Evolutionary conservation across 495 filamentous ascomycete genomes (phyloP), one percentile per base, ranked within the genome.

Genomic region (Tuber microsphaerosporum): DNA sequence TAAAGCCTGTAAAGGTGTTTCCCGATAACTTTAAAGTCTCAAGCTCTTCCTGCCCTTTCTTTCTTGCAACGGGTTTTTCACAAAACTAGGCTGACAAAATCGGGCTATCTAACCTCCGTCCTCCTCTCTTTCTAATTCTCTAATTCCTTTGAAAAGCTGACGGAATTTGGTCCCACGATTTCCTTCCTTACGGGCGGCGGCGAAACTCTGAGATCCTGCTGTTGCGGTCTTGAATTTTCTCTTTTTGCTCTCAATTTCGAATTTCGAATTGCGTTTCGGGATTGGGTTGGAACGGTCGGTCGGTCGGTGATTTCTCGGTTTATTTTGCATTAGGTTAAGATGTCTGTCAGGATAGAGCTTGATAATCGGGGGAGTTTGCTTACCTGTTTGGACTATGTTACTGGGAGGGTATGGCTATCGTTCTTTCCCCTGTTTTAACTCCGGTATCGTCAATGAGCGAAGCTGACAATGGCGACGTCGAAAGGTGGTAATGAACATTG

Each of bases 301-400:
- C 26, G 56, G 45, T 48, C 17, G 45, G 22, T 43, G 48, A 9
- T 56, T 56, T 9, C 48, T 56, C 48, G 22, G 56, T 61, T 31
- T n/a, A 12, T 31, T 61, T 61, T 31, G 22, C 56, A 31, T 31
- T 61, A 31, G 56, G n/a, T 61, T 61, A 17, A 61, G 56, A 97
- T 97, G 93, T 91, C 91, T 46, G 92, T 93, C 77, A 87, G 88
- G 73, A 90, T 97, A 83, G 84, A 89, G 74, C 88, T 97, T 75
- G 92, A 97, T 77, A 88, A 90, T 70, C 88, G 87, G 39, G 90
- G 91, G 76, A 85, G 88, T 71, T 90, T 92, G 84, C 97, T 92
- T 84, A 97, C 95, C 75, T 97, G 97, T 81, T 88, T 97, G 73
- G 95, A 99, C 84, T 85, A 89, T 75, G 88, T 99, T 42, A 88